phyloP scores from a whole-genome alignment of 805 yeast species.

The Sugiyamaella qingdaonensis region DNA sequence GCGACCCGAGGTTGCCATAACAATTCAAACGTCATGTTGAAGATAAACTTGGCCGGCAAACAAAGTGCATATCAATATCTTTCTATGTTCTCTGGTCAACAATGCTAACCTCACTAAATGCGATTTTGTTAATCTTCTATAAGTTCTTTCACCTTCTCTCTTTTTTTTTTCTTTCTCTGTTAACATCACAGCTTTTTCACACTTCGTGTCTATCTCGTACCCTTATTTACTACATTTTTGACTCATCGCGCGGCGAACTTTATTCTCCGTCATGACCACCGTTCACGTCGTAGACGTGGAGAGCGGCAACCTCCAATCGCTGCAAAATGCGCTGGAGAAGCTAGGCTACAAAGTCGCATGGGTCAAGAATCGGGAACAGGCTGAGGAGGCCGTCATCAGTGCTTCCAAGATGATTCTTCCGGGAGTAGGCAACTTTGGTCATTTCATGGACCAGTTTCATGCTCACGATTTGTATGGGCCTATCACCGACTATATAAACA shows the following conservation, averaged over 20 bases:
- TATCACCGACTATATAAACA: conserved; percentile 55
- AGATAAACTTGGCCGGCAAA: too few relatives aligned
- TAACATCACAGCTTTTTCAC: neutral
- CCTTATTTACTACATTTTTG: neutral
- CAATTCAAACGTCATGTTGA: too few relatives aligned
- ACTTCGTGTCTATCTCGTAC: too few relatives aligned
- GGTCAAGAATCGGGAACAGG: conserved; percentile 54
- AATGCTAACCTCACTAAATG: too few relatives aligned
- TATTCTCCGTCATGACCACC: conserved; percentile 5
- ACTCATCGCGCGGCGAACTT: neutral
- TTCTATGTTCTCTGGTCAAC: too few relatives aligned
- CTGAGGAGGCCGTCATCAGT: conserved; percentile 18
- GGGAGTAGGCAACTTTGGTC: conserved; percentile 97
- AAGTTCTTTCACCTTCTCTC: too few relatives aligned
- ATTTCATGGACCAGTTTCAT: conserved; percentile 70
- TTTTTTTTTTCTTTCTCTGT: neutral
- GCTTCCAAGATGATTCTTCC: conserved; percentile 65
- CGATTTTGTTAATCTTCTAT: too few relatives aligned
- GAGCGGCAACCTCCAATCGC: conserved; percentile 88
- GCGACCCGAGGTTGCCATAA: too few relatives aligned
- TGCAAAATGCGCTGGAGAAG: conserved; percentile 76
- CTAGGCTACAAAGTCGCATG: conserved; percentile 67
- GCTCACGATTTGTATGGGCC: conserved; percentile 63
- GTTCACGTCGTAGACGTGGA: conserved; percentile 87
- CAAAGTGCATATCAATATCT: too few relatives aligned